Base-by-base conservation (phyloP, 176 grass and related monocot species). In the Echinochloa phyllopogon region DNA sequence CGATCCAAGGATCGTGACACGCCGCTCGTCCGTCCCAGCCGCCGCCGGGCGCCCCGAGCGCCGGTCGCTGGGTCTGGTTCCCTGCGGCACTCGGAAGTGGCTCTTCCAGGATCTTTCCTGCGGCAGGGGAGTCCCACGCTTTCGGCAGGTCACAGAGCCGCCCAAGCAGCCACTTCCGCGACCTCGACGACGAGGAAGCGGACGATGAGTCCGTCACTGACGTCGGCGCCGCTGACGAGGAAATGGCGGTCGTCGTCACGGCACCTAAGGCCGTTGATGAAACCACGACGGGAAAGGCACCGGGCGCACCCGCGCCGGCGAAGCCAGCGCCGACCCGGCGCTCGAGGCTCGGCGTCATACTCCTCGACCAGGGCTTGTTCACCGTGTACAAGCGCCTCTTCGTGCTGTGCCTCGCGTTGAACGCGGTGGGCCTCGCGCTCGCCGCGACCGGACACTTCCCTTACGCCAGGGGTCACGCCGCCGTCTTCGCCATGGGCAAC, bases 351-450 rank as follows among this genome's bases (percentile, higher is more conserved):
- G 50, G 80, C 13, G 44, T 91, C 23, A 87, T 94, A 61, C 83
- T 94, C 27, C 84, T 91, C 2, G 92, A 91, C 79, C 86, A 94
- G 74, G 89, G 89, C 20, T 13, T 94, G 76, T 94, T 94, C 84
- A 94, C 92, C 17, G 87, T 94, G 40, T 94, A 94, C 89, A 94
- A 94, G 84, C 77, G 84, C 14, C 89, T 94, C 45, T 92, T 92
- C 77, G 9, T 65, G 12, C 72, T 85, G 20, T 94, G 80, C 49
- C 39, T 91, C 37, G 47, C 13, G 9, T 42, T 92, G 6, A 94
- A 94, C 76, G 43, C 80, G 0, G 47, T 53, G 38, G 87, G 13
- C 13, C 36, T 94, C 11, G 52, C 56, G 33, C 72, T 87, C 33
- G 89, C 92, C 6, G 60, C 80, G 2, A 71, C 84, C 14, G 76